A percentile compares a stretch with the other conserved stretches of the same genome.
Evolutionary conservation across 2,329 filamentous ascomycete genomes (phyloP).

Genomic region (Colletotrichum eleusines): DNA sequence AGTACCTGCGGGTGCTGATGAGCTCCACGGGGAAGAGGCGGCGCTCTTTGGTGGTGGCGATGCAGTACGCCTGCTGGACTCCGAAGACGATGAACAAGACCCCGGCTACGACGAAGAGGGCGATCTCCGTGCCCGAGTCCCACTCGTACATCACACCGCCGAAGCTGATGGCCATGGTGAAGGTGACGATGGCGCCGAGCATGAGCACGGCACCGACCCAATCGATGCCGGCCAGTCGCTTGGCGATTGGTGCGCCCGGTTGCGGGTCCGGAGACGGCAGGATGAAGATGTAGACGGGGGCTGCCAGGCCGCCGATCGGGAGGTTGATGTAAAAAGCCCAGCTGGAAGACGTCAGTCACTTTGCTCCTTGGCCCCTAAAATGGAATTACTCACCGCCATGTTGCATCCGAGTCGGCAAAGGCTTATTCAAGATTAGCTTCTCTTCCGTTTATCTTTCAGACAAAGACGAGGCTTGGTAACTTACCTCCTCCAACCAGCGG

Average conservation of each 20-base stretch:
- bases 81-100: constrained; percentile 57
- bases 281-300: constrained; percentile 48
- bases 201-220: constrained; percentile 58
- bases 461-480: neutral
- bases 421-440: constrained; percentile 39
- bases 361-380: neutral
- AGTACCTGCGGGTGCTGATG: constrained; percentile 47
- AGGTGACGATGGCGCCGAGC: constrained; percentile 56
- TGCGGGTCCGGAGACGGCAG: constrained; percentile 46
- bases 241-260: constrained; percentile 39
- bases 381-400: constrained; percentile 50
- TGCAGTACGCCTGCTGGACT: constrained; percentile 57
- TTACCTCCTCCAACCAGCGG: constrained; percentile 51
- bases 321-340: constrained; percentile 67
- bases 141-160: constrained; percentile 63
- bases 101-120: constrained; percentile 57
- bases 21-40: constrained; percentile 63
- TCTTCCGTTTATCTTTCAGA: neutral
- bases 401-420: constrained; percentile 54
- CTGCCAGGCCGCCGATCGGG: constrained; percentile 54
- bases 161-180: constrained; percentile 64
- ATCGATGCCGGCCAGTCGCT: constrained; percentile 56
- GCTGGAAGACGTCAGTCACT: neutral
- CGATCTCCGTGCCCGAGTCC: constrained; percentile 58
- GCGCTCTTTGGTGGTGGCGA: constrained; percentile 54